A percentile compares a stretch with the other conserved stretches of the same genome.
These are phyloP conservation scores for Proteromonas lacertae DNA, from an alignment of 352 stramenopile genomes.

Conservation along the genomic window DNA sequence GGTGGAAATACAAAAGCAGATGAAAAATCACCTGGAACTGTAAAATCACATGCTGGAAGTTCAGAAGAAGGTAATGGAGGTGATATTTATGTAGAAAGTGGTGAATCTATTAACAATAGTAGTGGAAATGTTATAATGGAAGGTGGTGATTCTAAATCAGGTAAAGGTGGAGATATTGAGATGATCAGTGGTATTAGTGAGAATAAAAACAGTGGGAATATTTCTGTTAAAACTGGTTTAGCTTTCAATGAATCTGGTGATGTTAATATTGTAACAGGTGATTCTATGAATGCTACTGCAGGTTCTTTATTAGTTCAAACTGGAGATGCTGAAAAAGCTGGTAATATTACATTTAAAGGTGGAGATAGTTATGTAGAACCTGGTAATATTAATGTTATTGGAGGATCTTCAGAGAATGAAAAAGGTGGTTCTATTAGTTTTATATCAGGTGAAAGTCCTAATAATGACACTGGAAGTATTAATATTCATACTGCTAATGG, in stretches of 20 bases:
- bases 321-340: background rate
- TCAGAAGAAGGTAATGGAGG: background rate
- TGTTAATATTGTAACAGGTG: background rate
- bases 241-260: no score
- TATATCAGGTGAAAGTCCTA: background rate
- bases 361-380: background rate
- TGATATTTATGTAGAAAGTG: background rate
- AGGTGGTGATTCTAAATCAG: background rate
- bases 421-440: background rate
- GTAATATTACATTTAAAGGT: background rate
- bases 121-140: background rate
- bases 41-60: background rate
- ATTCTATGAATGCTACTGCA: background rate
- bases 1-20: background rate
- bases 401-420: background rate
- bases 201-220: no score
- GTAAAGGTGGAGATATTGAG: background rate
- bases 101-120: background rate
- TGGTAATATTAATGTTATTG: background rate
- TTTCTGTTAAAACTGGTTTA: no score
- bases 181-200: no score
- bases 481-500: no score
- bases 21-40: background rate
- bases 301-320: background rate
- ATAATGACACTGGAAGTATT: background rate